Evolutionary conservation across 1,284 basidiomycete species (phyloP).

Genomic region (Marasmius tenuissimus): DNA sequence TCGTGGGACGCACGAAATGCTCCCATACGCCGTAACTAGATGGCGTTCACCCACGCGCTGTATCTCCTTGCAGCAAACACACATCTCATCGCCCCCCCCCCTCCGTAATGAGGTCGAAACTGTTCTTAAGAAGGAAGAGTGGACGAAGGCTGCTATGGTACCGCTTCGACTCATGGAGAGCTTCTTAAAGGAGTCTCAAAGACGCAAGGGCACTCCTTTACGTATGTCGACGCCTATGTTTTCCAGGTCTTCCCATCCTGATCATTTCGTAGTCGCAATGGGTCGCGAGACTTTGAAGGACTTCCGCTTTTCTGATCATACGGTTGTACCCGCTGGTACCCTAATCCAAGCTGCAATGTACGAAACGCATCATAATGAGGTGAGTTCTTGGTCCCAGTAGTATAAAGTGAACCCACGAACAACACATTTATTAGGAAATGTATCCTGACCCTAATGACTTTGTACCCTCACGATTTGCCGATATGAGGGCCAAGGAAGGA

Average conservation of each 20-base stretch:
- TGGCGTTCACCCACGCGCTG: conserved; percentile 35
- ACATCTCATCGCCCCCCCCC: conserved; percentile 33
- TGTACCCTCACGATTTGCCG: neutral
- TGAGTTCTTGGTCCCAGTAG: neutral
- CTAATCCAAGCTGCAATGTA: conserved; percentile 16
- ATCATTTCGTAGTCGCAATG: conserved; percentile 17
- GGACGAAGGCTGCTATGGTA: conserved; percentile 39
- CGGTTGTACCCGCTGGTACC: conserved; percentile 25
- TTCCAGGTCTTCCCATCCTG: neutral
- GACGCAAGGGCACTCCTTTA: conserved; percentile 11
- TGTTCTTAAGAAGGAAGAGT: conserved; percentile 34
- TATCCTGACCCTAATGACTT: conserved; percentile 19
- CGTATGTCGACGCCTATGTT: conserved; percentile 8
- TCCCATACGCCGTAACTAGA: conserved; percentile 1
- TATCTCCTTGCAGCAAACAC: conserved; percentile 40
- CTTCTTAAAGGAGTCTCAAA: conserved; percentile 29
- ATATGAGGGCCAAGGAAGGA: conserved; percentile 8
- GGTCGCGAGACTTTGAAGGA: conserved; percentile 20
- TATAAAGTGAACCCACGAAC: neutral
- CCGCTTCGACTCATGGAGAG: conserved; percentile 42
- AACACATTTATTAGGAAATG: neutral
- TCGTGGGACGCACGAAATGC: neutral
- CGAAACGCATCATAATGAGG: conserved; percentile 19
- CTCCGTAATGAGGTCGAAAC: conserved; percentile 43
- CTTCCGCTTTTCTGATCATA: conserved; percentile 32